phyloP scores from a whole-genome alignment of 83 land plant species.

The Thuja plicata region DNA sequence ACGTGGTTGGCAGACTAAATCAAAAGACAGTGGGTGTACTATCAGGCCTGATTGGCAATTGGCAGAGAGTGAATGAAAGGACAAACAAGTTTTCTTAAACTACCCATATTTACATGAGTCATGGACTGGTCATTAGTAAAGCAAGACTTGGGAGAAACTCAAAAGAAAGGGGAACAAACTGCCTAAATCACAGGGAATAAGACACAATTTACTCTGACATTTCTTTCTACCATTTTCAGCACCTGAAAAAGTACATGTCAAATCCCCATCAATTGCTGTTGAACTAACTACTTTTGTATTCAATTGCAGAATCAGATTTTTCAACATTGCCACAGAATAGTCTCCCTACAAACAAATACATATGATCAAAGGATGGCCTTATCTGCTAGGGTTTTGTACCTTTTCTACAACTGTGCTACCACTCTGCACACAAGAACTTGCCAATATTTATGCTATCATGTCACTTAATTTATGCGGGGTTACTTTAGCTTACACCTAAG shows the following conservation, averaged over 20 bases:
- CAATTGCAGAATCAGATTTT: not conserved
- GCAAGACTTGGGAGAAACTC: not conserved
- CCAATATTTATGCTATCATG: not conserved
- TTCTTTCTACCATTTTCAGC: not conserved
- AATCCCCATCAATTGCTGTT: not conserved
- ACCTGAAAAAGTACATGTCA: not conserved
- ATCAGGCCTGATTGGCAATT: not conserved
- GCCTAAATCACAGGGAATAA: not conserved
- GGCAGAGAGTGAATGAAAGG: not conserved
- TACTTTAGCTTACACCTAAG: not conserved
- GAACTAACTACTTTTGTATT: not conserved
- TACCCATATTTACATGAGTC: not conserved
- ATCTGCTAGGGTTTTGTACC: not conserved
- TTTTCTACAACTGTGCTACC: not conserved
- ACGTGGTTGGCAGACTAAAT: not conserved
- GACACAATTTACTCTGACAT: not conserved
- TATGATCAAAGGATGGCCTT: not conserved
- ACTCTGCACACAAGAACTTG: too few species aligned
- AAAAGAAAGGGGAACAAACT: not conserved
- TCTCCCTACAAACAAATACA: not conserved
- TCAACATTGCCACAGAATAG: not conserved
- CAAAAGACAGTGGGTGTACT: not conserved
- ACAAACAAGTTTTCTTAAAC: not conserved
- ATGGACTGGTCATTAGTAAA: not conserved
- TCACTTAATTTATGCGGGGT: constrained; percentile 5